Conservation (phyloP, 2,329 filamentous ascomycete genomes). For the Stagonosporopsis rhizophila region DNA sequence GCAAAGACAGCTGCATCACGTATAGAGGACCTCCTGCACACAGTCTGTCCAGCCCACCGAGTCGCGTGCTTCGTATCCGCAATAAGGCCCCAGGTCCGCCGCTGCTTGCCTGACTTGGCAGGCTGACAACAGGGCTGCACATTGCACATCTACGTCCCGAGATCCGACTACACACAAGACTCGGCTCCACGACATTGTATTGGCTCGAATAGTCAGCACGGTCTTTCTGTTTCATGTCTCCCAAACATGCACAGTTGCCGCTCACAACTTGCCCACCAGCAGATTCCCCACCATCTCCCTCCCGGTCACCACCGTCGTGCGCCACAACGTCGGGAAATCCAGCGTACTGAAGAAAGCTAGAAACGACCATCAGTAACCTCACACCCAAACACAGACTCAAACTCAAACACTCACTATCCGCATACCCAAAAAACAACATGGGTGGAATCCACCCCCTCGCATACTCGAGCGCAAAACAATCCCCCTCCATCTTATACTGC, state of each 20-base stretch:
- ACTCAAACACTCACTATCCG: slow-evolving; percentile 61
- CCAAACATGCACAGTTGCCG: neutral
- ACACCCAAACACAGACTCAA: too few species aligned
- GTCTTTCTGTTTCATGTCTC: too few species aligned
- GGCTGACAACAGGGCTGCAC: neutral
- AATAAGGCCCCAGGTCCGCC: slow-evolving; percentile 1
- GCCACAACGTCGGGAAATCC: slow-evolving; percentile 84
- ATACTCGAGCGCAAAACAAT: slow-evolving; percentile 83
- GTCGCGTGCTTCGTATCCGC: slow-evolving; percentile 10
- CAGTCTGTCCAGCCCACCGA: neutral
- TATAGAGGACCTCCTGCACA: neutral
- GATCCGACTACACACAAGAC: neutral
- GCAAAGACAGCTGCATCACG: neutral
- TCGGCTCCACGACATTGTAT: neutral
- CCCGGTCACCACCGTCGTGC: slow-evolving; percentile 75
- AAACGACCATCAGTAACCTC: neutral
- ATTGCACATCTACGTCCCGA: neutral
- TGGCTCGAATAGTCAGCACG: neutral
- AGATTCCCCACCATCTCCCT: slow-evolving; percentile 79
- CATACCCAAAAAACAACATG: slow-evolving; percentile 90
- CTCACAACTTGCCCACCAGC: slow-evolving; percentile 35
- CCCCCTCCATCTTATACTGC: slow-evolving; percentile 82
- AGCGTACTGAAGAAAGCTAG: slow-evolving; percentile 76
- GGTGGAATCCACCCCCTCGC: slow-evolving; percentile 89
- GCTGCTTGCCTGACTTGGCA: slow-evolving; percentile 7